These are phyloP conservation scores for Phialophora chinensis DNA, from an alignment of 2,329 filamentous ascomycete genomes.

Conservation along the genomic window DNA sequence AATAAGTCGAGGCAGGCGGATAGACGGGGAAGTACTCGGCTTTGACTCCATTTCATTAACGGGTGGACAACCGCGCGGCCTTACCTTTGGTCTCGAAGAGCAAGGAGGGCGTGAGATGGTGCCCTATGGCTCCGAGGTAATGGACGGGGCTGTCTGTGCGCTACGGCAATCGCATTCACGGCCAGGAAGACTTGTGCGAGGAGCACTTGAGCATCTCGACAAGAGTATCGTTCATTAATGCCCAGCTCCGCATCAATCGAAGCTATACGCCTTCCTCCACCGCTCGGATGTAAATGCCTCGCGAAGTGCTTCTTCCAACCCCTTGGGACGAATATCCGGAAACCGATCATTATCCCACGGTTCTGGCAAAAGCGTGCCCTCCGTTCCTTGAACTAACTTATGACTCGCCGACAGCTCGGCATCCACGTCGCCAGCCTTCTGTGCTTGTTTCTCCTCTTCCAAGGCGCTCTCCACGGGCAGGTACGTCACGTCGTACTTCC, in stretches of 20 bases:
- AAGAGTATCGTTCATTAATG: too few species aligned
- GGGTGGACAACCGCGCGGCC: slow-evolving; percentile 33
- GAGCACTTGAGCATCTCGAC: background rate
- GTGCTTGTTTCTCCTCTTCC: slow-evolving; percentile 20
- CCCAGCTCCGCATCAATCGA: slow-evolving; percentile 21
- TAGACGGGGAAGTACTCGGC: background rate
- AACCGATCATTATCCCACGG: slow-evolving; percentile 27
- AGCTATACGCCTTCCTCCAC: slow-evolving; percentile 27
- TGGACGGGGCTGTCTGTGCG: too few species aligned
- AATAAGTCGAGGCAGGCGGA: too few species aligned
- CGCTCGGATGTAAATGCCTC: slow-evolving; percentile 18
- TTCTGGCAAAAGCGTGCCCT: slow-evolving; percentile 18
- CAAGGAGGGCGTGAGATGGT: slow-evolving; percentile 26
- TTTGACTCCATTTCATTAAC: too few species aligned
- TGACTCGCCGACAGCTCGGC: slow-evolving; percentile 26
- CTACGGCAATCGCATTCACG: too few species aligned
- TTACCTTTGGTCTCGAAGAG: slow-evolving; percentile 45
- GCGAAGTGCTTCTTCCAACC: slow-evolving; percentile 11
- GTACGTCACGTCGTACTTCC: slow-evolving; percentile 22
- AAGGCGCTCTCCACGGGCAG: slow-evolving; percentile 25
- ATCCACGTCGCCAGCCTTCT: slow-evolving; percentile 20
- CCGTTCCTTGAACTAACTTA: slow-evolving; percentile 25
- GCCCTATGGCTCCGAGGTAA: background rate
- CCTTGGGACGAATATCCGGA: slow-evolving; percentile 13
- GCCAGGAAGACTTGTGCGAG: too few species aligned